Evolutionary conservation across 768 basidiomycete species (phyloP).

Genomic region (Coprinopsis marcescibilis): DNA sequence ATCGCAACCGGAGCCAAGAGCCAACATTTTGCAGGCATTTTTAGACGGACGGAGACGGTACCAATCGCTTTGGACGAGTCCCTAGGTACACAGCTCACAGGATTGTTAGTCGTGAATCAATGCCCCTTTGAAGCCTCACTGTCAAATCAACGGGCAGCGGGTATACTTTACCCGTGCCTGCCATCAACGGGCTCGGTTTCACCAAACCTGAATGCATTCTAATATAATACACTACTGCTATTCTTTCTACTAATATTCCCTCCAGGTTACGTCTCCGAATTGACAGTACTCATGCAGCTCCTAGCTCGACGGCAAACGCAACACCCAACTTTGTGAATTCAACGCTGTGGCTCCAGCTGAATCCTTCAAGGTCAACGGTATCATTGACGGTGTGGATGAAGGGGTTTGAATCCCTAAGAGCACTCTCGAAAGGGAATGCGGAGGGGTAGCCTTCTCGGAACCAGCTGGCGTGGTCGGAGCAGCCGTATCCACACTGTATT

Average conservation of each 20-base stretch:
- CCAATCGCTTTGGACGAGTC: no score
- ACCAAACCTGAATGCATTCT: no score
- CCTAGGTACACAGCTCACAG: no score
- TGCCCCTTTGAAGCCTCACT: no score
- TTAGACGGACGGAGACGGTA: no score
- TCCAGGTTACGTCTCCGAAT: background rate
- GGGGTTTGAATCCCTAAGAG: slow-evolving; percentile 19
- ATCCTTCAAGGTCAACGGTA: slow-evolving; percentile 30
- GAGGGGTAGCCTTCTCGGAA: slow-evolving; percentile 37
- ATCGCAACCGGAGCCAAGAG: no score
- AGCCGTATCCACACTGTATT: slow-evolving; percentile 23
- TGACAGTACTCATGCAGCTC: background rate
- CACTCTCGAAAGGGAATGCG: slow-evolving; percentile 32
- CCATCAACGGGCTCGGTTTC: no score
- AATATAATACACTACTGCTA: no score
- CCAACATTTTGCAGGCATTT: no score
- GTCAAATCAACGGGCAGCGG: no score
- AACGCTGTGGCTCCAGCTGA: slow-evolving; percentile 38
- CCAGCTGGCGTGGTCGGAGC: slow-evolving; percentile 34
- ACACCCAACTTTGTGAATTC: slow-evolving; percentile 59
- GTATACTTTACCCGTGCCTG: no score
- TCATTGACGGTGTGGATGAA: slow-evolving; percentile 22
- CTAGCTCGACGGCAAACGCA: slow-evolving; percentile 50
- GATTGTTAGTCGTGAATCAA: no score
- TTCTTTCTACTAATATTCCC: background rate